A percentile compares a stretch with the other conserved stretches of the same genome.
These are phyloP conservation scores for Vaccinium vitisidaea DNA, from an alignment of 148 eudicot genomes.

Conservation along the genomic window DNA sequence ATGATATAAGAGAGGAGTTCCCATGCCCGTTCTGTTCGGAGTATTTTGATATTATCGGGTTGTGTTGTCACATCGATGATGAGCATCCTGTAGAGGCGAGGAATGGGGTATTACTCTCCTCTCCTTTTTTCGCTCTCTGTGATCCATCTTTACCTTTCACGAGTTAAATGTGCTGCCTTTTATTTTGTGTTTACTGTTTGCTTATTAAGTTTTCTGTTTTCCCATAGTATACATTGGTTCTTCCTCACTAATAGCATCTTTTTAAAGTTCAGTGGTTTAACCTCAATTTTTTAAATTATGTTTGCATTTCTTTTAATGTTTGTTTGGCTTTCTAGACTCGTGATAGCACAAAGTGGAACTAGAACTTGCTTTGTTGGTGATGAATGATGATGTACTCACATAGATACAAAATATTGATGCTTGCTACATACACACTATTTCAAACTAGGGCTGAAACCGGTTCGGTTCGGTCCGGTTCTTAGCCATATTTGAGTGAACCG, in stretches of 20 bases:
- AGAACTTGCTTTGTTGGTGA: background rate
- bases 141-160: background rate
- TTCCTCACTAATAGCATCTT: background rate
- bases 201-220: background rate
- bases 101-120: conserved; percentile 64
- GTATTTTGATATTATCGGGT: conserved; percentile 80
- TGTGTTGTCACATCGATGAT: conserved; percentile 92
- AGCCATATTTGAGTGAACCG: too few relatives aligned
- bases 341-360: background rate
- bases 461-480: too few relatives aligned
- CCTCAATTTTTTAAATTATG: background rate
- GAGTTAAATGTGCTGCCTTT: conserved; percentile 9
- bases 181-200: background rate
- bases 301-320: background rate
- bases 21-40: conserved; percentile 87
- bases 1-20: conserved; percentile 86
- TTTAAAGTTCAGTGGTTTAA: background rate
- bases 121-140: background rate
- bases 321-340: background rate
- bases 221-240: background rate
- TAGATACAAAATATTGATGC: background rate
- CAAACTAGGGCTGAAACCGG: too few relatives aligned
- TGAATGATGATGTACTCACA: background rate
- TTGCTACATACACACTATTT: too few relatives aligned
- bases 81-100: conserved; percentile 85